phyloP scores from a whole-genome alignment of 768 basidiomycete genomes.

The Lactarius akahatsu region DNA sequence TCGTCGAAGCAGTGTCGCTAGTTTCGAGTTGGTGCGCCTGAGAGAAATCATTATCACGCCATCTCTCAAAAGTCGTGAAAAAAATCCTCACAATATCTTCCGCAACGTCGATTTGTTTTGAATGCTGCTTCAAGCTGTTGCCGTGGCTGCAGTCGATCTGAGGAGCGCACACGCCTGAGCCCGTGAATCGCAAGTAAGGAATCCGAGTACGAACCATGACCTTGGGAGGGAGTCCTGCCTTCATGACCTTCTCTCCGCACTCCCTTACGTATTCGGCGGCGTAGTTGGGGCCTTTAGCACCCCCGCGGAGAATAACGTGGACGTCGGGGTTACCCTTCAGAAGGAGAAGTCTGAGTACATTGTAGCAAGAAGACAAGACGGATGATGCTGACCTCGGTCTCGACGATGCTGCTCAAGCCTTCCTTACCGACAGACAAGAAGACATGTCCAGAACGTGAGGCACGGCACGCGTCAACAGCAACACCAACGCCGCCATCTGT shows the following conservation, averaged over 20 bases:
- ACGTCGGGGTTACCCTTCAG: conserved; percentile 85
- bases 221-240: conserved; percentile 74
- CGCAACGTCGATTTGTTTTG: conserved; percentile 84
- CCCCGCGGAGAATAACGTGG: conserved; percentile 93
- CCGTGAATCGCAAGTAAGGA: conserved; percentile 1
- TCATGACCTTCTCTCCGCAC: conserved; percentile 68
- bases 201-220: conserved; percentile 68
- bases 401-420: conserved; percentile 90
- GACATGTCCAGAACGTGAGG: conserved; percentile 86
- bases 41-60: conserved; percentile 28
- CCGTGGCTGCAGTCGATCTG: conserved; percentile 98
- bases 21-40: conserved; percentile 74
- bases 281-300: conserved; percentile 88
- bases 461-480: conserved; percentile 93
- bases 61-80: conserved; percentile 6
- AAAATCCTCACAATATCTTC: conserved; percentile 72
- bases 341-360: conserved; percentile 1
- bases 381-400: conserved; percentile 64
- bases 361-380: not conserved
- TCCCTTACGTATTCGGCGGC: conserved; percentile 74
- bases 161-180: not conserved
- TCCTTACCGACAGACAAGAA: conserved; percentile 98
- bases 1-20: conserved; percentile 65
- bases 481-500: conserved; percentile 92
- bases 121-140: conserved; percentile 90